Base-by-base conservation (phyloP, 805 yeast genomes). In the Saturnispora halmiae region DNA sequence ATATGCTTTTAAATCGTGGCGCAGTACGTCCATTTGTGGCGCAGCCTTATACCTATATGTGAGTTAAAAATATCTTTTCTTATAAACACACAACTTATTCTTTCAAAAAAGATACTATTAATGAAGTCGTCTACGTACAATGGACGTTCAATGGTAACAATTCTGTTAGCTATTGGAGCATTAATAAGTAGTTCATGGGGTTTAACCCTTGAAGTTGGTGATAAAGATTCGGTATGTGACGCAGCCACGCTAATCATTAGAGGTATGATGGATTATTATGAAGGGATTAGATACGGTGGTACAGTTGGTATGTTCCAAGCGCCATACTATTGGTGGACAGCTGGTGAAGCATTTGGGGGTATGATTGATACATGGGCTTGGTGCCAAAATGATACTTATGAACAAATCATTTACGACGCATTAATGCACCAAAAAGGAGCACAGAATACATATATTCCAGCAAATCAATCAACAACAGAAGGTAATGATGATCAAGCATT, bases 401-500 rank as follows among this genome's bases (percentile, higher is more conserved):
- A 73, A 41, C 64, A 66, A 2, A 42, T 73, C 14, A 65, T 86
- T 44, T 72, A 72, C 52, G 64, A 69, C 10, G 86, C 92, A 13
- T 53, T 85, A 50, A 58, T 70, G 42, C 72, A 70, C 53, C 95
- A 85, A 61, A 75, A 69, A 18, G 85, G 85, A 47, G 62, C 68
- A 9, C 68, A 73, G 54, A 59, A 70, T 56, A 79, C 82, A 59
- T 86, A 79, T 59, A 70, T 84, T 51, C 95, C 95, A 2, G 61
- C 77, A 33, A 85, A 84, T 63, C 94, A 85, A 58, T 72, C 86
- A 9, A 70, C 80, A 7, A 78, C 92, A 2, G 94, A 85, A 61
- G 95, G 95, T 60, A 85, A 85, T 56, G 95, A 85, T 67, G 95
- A 85, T 67, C 95, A 85, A 63, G 94, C 84, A 0, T 82, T 86